These are phyloP conservation scores for Exophiala bonariae DNA, from an alignment of 2,329 filamentous ascomycete species.

Conservation along the genomic window DNA sequence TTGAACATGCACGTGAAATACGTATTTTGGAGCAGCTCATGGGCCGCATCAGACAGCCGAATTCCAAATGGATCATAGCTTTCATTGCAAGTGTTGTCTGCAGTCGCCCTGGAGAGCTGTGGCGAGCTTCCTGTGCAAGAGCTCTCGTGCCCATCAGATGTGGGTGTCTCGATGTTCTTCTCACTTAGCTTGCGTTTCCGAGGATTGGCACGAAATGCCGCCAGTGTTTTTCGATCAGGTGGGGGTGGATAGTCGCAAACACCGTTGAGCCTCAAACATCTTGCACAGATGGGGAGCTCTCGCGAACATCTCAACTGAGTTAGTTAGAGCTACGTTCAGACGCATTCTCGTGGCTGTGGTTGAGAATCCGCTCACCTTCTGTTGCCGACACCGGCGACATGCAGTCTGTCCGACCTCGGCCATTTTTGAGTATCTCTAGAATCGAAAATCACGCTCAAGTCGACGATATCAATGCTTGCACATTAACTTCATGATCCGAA, in stretches of 20 bases:
- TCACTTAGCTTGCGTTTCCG: constrained; percentile 4
- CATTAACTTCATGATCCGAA: too few species aligned
- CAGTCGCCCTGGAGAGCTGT: neutral
- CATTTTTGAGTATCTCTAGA: neutral
- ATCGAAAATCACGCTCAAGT: too few species aligned
- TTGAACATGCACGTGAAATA: constrained; percentile 18
- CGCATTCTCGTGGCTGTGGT: too few species aligned
- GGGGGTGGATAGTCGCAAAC: constrained; percentile 13
- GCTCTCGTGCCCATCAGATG: neutral
- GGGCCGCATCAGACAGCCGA: constrained; percentile 1
- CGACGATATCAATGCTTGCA: too few species aligned
- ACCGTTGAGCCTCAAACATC: constrained; percentile 8
- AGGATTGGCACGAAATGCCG: constrained; percentile 10
- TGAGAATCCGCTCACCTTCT: constrained; percentile 7
- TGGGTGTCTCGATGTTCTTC: neutral
- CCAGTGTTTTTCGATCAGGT: constrained; percentile 15
- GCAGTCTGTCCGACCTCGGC: constrained; percentile 6
- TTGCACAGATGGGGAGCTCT: constrained; percentile 11
- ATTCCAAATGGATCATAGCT: neutral
- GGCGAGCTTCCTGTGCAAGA: neutral
- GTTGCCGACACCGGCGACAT: constrained; percentile 12
- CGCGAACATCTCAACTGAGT: constrained; percentile 14
- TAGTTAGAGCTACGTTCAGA: neutral
- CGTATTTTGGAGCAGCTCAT: constrained; percentile 11
- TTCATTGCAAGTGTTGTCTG: neutral